Percentiles rank a stretch among this genome's conserved stretches.
Evolutionary conservation across 129 eudicot species (phyloP).

Genomic region (Solidago caesia): DNA sequence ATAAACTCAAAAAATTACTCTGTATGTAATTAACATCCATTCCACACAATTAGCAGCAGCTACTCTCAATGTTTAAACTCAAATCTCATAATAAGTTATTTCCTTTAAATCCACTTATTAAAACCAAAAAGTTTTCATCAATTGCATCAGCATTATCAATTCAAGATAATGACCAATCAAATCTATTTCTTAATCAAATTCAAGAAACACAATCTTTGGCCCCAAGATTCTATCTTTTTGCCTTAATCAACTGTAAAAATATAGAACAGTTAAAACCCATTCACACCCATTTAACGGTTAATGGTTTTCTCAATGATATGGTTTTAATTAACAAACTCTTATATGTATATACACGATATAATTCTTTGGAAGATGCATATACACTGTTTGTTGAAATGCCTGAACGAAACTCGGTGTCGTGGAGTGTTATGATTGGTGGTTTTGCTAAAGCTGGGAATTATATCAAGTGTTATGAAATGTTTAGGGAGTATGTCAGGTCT

Average conservation of each 20-base stretch:
- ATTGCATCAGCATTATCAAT: conserved; percentile 23
- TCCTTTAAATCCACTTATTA: background rate
- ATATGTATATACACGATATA: conserved; percentile 36
- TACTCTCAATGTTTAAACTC: conserved; percentile 35
- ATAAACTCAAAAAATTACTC: too few relatives aligned
- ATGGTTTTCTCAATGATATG: conserved; percentile 43
- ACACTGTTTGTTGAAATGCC: conserved; percentile 49
- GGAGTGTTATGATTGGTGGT: conserved; percentile 83
- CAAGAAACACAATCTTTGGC: conserved; percentile 30
- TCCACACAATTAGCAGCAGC: background rate
- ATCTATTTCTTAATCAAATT: conserved; percentile 26
- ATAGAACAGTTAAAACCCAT: conserved; percentile 37
- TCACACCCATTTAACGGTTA: conserved; percentile 42
- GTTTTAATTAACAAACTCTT: conserved; percentile 48
- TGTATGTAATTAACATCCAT: too few relatives aligned
- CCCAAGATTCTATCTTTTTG: conserved; percentile 42
- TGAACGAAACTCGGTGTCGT: conserved; percentile 52
- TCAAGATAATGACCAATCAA: conserved; percentile 19
- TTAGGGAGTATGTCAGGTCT: conserved; percentile 58
- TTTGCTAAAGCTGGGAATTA: conserved; percentile 52
- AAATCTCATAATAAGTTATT: conserved; percentile 20
- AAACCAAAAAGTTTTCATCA: conserved; percentile 25
- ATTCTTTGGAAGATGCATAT: conserved; percentile 40
- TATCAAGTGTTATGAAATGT: conserved; percentile 43
- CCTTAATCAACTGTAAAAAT: conserved; percentile 41